Conservation (phyloP, 2,329 filamentous ascomycete genomes). For the Didymella exigua region DNA sequence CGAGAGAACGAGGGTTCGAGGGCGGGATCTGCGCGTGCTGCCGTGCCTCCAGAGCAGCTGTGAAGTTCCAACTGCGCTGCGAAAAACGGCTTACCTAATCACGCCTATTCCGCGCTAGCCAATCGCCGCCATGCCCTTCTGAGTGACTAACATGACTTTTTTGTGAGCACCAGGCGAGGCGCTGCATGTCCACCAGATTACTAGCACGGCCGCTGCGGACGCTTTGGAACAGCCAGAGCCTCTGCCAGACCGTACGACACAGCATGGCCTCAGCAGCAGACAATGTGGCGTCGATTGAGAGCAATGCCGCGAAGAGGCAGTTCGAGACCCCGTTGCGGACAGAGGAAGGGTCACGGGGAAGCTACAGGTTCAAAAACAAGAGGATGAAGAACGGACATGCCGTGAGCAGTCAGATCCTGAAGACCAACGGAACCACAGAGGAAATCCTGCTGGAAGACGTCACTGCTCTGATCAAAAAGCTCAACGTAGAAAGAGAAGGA, state of each 20-base stretch:
- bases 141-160: constrained; percentile 33
- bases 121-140: constrained; percentile 33
- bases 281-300: constrained; percentile 38
- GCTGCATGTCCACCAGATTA: constrained; percentile 30
- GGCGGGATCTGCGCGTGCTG: constrained; percentile 11
- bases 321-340: constrained; percentile 41
- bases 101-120: constrained; percentile 23
- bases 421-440: constrained; percentile 55
- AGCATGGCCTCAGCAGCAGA: constrained; percentile 45
- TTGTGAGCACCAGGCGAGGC: constrained; percentile 14
- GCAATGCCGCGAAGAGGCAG: constrained; percentile 43
- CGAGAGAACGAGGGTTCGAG: background rate
- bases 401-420: constrained; percentile 42
- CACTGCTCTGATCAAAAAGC: constrained; percentile 49
- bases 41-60: background rate
- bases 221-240: constrained; percentile 26
- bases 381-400: constrained; percentile 53
- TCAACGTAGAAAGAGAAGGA: constrained; percentile 32
- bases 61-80: constrained; percentile 11
- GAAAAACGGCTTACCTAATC: constrained; percentile 33
- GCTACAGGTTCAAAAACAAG: constrained; percentile 53
- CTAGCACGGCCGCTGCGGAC: constrained; percentile 36
- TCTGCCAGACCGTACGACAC: constrained; percentile 20
- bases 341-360: constrained; percentile 43
- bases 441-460: constrained; percentile 57